Evolutionary conservation across 441 rosid genomes (phyloP), one percentile per base, ranked within the genome.

Genomic region (Manihot esculenta): DNA sequence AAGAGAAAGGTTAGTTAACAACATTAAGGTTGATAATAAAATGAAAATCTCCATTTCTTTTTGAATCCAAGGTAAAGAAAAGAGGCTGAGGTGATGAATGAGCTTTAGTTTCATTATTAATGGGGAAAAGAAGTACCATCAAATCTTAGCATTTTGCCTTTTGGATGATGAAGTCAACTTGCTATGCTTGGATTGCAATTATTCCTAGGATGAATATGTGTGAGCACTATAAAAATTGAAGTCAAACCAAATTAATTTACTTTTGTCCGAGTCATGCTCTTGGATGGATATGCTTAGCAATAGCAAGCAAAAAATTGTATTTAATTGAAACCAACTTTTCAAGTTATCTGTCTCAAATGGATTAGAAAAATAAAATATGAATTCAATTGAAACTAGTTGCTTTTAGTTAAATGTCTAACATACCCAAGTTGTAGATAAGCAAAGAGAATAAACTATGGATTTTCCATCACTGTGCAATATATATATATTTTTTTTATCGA

Each of bases 11-110:
- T 35, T 72, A 21, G 26, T 20, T 24, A 70, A 56, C 33, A 79
- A 35, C 66, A 77, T 14, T 9, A 74, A 75, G 35, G 42, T 56
- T 35, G 73, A 66, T 41, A 74, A 51, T 2, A 65, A 8, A 20
- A 70, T 42, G 45, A 68, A 68, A 3, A 23, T 55, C 68, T 64
- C 53, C 68, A 24, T 64, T 30, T 17, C 10, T 47, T 15, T 23
- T 26, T 62, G 24, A 9, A 41, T 18, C 47, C 21, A 23, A 13
- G 5, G 14, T 10, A n/a, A 3, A 21, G n/a, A 2, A 45, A 24
- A 47, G 10, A 8, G 8, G 5, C 20, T 24, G 21, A 64, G 12
- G 38, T 47, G 11, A 42, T n/a, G 17, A 44, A n/a, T 10, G 9
- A 4, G 38, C 47, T 33, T 38, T 20, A 14, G 21, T 33, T 61